A percentile compares a stretch with the other conserved stretches of the same genome.
These are phyloP conservation scores for Conoideocrella luteorostrata DNA, from an alignment of 2,329 filamentous ascomycete species.

Conservation along the genomic window DNA sequence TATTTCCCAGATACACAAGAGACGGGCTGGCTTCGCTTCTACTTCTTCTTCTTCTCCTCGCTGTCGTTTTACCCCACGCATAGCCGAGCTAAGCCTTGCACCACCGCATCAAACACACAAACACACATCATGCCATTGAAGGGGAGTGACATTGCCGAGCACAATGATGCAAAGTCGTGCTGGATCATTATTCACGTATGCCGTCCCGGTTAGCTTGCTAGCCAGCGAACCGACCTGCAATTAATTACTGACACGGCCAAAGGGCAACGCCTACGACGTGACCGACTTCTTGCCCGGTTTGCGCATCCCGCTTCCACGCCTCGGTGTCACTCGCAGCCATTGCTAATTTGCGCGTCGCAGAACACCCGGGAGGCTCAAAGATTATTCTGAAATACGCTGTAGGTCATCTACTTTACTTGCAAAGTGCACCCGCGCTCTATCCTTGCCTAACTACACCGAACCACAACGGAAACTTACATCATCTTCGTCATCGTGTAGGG, in stretches of 20 bases:
- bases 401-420: slow-evolving; percentile 20
- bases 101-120: not conserved
- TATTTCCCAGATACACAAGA: too few species aligned
- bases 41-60: not conserved
- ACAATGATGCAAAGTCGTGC: slow-evolving; percentile 76
- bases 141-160: slow-evolving; percentile 54
- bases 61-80: not conserved
- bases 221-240: too few species aligned
- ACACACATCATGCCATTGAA: slow-evolving; percentile 34
- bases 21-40: not conserved
- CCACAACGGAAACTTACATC: too few species aligned
- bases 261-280: slow-evolving; percentile 81
- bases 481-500: slow-evolving; percentile 43
- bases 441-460: too few species aligned
- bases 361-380: slow-evolving; percentile 82
- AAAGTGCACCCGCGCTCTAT: too few species aligned
- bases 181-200: slow-evolving; percentile 81
- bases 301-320: slow-evolving; percentile 12
- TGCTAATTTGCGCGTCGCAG: slow-evolving; percentile 29
- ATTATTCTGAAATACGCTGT: slow-evolving; percentile 94
- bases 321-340: not conserved
- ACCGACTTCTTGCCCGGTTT: slow-evolving; percentile 77
- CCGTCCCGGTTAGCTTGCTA: too few species aligned
- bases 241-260: slow-evolving; percentile 9
- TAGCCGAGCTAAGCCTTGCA: too few species aligned